Evolutionary conservation across 805 yeast genomes (phyloP), one percentile per base, ranked within the genome.

Genomic region (Torulaspora franciscae): DNA sequence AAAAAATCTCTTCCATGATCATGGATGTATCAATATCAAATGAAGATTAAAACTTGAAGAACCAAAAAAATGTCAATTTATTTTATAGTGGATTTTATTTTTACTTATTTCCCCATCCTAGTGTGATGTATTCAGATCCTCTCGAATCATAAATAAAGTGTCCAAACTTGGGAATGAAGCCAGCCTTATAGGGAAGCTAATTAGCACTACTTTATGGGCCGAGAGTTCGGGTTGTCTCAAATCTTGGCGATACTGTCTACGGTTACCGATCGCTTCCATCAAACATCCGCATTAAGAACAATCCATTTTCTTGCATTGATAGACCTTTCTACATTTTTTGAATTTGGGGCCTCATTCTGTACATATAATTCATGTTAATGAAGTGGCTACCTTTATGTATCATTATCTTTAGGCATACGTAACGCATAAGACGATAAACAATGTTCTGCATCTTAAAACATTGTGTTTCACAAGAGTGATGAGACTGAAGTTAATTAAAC

Each of bases 41-140:
- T 38, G 40, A 42, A 42, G 46, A 44, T 26, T 36, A 47, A 19
- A 41, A 40, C 33, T 14, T 30, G 33, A 35, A 43, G 42, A 49
- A 40, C 22, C 22, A 19, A 19, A 19, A 19, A 19, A 19, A 19
- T 19, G 22, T 38, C 42, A 43, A 36, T 44, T 32, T 38, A 38
- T 46, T 51, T 49, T 49, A 45, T 49, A 49, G 52, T 49, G 55
- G 52, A 51, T 46, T 47, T 43, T 46, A 49, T 47, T 45, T 46
- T 44, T 47, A 48, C 47, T 47, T 45, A 48, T 40, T 30, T 39
- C 45, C 46, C 45, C 46, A 48, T 46, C 49, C 49, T 46, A 37
- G 33, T 34, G 37, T 33, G 51, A 39, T 48, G 42, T 48, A 44
- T 32, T 48, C 39, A 35, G 42, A 39, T 25, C 37, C 43, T 40